Conservation (phyloP, 1,284 basidiomycete species). For the Leccinum holopus region DNA sequence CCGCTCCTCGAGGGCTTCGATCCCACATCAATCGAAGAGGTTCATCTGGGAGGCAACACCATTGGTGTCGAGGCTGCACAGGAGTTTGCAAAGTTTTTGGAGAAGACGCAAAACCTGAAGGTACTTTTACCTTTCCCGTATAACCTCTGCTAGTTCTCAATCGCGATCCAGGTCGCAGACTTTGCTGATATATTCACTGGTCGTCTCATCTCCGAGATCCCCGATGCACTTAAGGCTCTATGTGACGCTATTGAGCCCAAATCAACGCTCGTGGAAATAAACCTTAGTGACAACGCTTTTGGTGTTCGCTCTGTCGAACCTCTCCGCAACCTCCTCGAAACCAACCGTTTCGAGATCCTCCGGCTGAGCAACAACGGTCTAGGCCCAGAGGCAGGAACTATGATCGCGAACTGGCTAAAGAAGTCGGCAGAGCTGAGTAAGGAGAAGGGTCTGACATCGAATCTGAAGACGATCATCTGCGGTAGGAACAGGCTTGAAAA, state of each 20-base stretch:
- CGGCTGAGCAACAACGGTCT: conserved; percentile 97
- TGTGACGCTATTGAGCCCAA: conserved; percentile 86
- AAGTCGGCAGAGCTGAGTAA: conserved; percentile 74
- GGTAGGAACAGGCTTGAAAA: conserved; percentile 95
- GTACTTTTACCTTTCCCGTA: conserved; percentile 39
- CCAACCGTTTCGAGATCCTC: conserved; percentile 78
- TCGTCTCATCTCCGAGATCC: conserved; percentile 94
- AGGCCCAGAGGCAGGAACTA: conserved; percentile 86
- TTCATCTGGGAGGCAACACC: conserved; percentile 96
- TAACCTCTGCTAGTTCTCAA: conserved; percentile 11
- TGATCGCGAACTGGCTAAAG: conserved; percentile 83
- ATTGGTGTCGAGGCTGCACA: conserved; percentile 90
- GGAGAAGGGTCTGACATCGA: conserved; percentile 64
- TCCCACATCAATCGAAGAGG: conserved; percentile 74
- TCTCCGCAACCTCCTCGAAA: conserved; percentile 85
- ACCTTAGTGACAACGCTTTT: conserved; percentile 96
- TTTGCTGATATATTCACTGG: conserved; percentile 99
- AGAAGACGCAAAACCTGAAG: conserved; percentile 70
- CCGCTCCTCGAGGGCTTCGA: conserved; percentile 72
- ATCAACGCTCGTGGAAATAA: conserved; percentile 80
- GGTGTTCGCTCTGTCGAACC: conserved; percentile 95
- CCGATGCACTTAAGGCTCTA: conserved; percentile 83
- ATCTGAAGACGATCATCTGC: conserved; percentile 83
- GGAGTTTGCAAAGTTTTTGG: conserved; percentile 81
- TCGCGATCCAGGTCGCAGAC: conserved; percentile 73